Base-by-base conservation (phyloP, 2,329 filamentous ascomycete species). In the Epichloe uncinata region DNA sequence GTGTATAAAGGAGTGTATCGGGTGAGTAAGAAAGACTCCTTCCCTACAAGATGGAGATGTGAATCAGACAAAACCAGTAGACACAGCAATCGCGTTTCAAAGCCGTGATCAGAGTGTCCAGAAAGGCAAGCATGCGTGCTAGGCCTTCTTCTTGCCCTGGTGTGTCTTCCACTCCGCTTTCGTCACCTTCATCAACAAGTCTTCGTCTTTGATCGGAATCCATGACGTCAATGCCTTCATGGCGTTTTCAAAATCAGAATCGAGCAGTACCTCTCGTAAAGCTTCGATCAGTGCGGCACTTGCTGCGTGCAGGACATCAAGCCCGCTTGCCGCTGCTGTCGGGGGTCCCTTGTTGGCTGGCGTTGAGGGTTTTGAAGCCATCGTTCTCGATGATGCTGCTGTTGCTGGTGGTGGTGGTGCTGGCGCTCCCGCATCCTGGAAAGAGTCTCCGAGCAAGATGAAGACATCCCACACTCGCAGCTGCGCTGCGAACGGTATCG, bases 381-480 rank as follows among this genome's bases (percentile, higher is more conserved):
- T 9, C 18, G 26, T 30, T 18, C 9, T 15, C 3, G 42, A n/a
- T 7, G 16, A 18, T 20, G n/a, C 30, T 36, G 57, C 40, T 22
- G 48, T 30, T 33, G 41, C 13, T 5, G 45, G 26, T 12, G n/a
- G 9, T 41, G 48, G n/a, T 33, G 26, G n/a, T n/a, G n/a, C 34
- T 36, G 38, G 16, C 11, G 22, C 42, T 16, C 20, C 30, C 35
- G 49, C 26, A 8, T 42, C 41, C 45, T 51, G 36, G 20, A 51
- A 35, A 5, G 52, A 55, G 41, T 62, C 56, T 4, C 91, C 93
- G 12, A 97, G 78, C 13, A 98, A 79, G 78, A 98, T 88, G 68
- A 97, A 97, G 1, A 96, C 86, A 62, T 98, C 93, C 93, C 93
- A 97, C 15, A 97, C 85, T 45, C 93, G 85, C 36, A 98, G 81